Conservation (phyloP, 176 grass and related monocot species). For the Cocos nucifera region DNA sequence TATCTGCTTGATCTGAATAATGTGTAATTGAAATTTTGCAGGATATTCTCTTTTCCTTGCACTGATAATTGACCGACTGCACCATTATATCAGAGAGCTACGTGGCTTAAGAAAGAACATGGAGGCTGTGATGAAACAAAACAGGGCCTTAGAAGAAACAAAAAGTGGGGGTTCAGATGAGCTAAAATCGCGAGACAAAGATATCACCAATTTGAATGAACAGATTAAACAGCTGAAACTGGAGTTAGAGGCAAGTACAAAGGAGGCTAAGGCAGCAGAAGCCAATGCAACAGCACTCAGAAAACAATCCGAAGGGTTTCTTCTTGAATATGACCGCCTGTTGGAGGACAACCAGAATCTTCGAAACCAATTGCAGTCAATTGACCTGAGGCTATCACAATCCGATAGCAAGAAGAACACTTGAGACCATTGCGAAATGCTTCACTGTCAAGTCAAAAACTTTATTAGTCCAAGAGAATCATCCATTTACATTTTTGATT, state of each 20-base stretch:
- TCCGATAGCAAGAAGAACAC: conserved; percentile 58
- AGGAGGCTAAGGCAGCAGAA: conserved; percentile 50
- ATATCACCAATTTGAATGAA: conserved; percentile 43
- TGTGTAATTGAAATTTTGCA: conserved; percentile 21
- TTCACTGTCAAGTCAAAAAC: no score
- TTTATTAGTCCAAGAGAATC: no score
- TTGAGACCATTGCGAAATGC: neutral
- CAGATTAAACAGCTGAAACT: conserved; percentile 41
- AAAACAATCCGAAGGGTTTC: conserved; percentile 70
- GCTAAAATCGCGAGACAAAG: conserved; percentile 34
- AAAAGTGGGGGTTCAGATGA: conserved; percentile 37
- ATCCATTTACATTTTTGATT: no score
- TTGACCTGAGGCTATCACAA: conserved; percentile 41
- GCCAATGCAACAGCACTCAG: conserved; percentile 34
- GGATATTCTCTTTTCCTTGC: conserved; percentile 72
- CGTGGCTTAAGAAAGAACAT: conserved; percentile 51
- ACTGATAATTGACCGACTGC: conserved; percentile 60
- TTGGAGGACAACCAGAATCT: conserved; percentile 65
- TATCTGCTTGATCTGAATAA: no score
- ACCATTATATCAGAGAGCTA: conserved; percentile 71
- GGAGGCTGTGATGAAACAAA: conserved; percentile 57
- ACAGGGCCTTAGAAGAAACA: conserved; percentile 50
- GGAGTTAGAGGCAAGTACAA: conserved; percentile 31
- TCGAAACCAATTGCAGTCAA: conserved; percentile 42
- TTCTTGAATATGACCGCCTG: conserved; percentile 63